A percentile compares a stretch with the other conserved stretches of the same genome.
Evolutionary conservation across 1,139 yeast species (phyloP).

Genomic region (Kazachstania sp.): DNA sequence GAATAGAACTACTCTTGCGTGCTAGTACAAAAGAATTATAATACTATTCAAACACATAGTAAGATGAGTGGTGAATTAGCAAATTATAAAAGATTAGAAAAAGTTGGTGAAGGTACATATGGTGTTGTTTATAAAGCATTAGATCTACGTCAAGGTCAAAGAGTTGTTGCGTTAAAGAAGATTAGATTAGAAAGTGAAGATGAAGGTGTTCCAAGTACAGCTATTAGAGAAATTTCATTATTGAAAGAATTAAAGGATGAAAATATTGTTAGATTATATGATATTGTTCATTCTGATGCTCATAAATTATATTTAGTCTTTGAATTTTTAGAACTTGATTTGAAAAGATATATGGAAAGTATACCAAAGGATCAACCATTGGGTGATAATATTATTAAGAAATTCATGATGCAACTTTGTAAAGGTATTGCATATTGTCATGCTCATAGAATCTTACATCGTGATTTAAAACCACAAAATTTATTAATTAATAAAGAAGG

Average conservation of each 20-base stretch:
- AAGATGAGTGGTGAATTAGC: slow-evolving; percentile 69
- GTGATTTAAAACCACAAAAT: slow-evolving; percentile 96
- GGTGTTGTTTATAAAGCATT: slow-evolving; percentile 97
- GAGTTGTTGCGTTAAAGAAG: slow-evolving; percentile 90
- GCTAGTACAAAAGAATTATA: no score
- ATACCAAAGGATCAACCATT: slow-evolving; percentile 88
- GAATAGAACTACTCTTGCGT: no score
- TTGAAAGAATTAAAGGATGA: slow-evolving; percentile 89
- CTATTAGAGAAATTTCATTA: slow-evolving; percentile 90
- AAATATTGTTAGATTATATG: slow-evolving; percentile 82
- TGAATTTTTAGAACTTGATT: slow-evolving; percentile 88
- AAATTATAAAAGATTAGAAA: slow-evolving; percentile 88
- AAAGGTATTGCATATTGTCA: slow-evolving; percentile 94
- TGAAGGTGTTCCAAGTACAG: slow-evolving; percentile 98
- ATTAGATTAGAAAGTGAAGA: slow-evolving; percentile 94
- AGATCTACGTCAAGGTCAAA: slow-evolving; percentile 78
- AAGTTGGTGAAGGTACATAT: slow-evolving; percentile 96
- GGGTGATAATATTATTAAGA: slow-evolving; percentile 83
- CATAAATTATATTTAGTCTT: slow-evolving; percentile 89
- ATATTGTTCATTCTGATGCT: slow-evolving; percentile 94
- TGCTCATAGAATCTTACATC: slow-evolving; percentile 86
- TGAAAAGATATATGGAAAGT: slow-evolving; percentile 93
- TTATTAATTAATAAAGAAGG: slow-evolving; percentile 92
- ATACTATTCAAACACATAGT: background rate
- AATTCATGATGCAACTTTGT: slow-evolving; percentile 86